These are phyloP conservation scores for Venturiaceae sp. DNA, from an alignment of 2,329 filamentous ascomycete species.

Conservation along the genomic window DNA sequence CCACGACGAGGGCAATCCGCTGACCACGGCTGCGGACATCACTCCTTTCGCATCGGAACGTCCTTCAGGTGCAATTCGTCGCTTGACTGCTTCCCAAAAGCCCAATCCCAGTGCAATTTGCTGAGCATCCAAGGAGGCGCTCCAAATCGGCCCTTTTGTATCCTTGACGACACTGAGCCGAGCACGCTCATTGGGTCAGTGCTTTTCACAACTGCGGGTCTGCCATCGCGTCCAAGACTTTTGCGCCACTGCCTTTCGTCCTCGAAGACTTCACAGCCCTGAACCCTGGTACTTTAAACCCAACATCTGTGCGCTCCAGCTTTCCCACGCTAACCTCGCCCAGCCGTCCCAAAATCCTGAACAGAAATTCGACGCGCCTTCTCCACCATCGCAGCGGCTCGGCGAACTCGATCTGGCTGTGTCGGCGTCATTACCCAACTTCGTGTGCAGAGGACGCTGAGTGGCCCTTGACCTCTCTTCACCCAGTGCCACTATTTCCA, in stretches of 20 bases:
- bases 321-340: not conserved
- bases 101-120: not conserved
- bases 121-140: not conserved
- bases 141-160: not conserved
- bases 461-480: not conserved
- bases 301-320: not conserved
- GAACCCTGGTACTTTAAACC: constrained; percentile 2
- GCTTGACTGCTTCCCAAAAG: not conserved
- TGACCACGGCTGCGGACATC: not conserved
- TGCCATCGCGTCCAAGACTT: not conserved
- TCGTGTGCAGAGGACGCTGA: not conserved
- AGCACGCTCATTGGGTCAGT: not conserved
- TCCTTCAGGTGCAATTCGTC: not conserved
- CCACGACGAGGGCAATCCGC: not conserved
- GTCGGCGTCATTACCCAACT: constrained; percentile 6
- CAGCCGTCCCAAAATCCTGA: not conserved
- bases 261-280: not conserved
- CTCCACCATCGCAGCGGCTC: constrained; percentile 23
- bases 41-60: not conserved
- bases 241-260: not conserved
- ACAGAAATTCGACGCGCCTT: constrained; percentile 16
- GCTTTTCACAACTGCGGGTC: not conserved
- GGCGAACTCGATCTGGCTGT: constrained; percentile 21
- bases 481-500: constrained; percentile 20
- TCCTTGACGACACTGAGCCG: not conserved